Evolutionary conservation across 805 yeast species (phyloP).

Genomic region (Ogataea allantospora): DNA sequence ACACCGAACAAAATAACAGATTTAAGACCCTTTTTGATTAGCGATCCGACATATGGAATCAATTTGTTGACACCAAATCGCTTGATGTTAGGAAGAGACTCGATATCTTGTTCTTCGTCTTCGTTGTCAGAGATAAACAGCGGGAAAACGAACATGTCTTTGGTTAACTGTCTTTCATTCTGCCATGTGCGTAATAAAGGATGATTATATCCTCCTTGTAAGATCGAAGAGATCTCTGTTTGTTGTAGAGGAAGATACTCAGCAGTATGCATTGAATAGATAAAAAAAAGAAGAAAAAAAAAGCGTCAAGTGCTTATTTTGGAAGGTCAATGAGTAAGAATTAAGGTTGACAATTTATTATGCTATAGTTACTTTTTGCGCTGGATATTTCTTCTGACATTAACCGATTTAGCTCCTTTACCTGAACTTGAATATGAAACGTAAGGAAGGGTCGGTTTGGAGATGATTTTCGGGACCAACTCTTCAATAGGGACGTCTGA

Average conservation of each 20-base stretch:
- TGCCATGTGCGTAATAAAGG: slow-evolving; percentile 92
- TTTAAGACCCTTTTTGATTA: slow-evolving; percentile 77
- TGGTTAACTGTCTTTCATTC: slow-evolving; percentile 74
- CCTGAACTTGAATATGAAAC: slow-evolving; percentile 38
- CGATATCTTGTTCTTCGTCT: slow-evolving; percentile 74
- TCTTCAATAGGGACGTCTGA: slow-evolving; percentile 61
- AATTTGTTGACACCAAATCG: slow-evolving; percentile 82
- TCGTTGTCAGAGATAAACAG: slow-evolving; percentile 77
- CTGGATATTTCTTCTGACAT: slow-evolving; percentile 46
- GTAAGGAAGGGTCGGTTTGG: slow-evolving; percentile 34
- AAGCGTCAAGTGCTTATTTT: no score
- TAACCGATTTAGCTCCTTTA: slow-evolving; percentile 49
- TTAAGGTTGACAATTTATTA: no score
- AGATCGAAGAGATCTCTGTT: slow-evolving; percentile 67
- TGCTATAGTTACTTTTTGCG: slow-evolving; percentile 25
- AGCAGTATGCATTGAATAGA: slow-evolving; percentile 40
- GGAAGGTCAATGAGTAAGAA: background rate
- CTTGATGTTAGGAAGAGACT: slow-evolving; percentile 82
- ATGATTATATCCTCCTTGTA: slow-evolving; percentile 94
- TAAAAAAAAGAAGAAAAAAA: background rate
- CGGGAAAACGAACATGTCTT: slow-evolving; percentile 91
- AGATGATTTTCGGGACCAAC: slow-evolving; percentile 27
- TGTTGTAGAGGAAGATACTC: slow-evolving; percentile 59
- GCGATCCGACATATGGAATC: slow-evolving; percentile 62
- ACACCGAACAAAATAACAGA: slow-evolving; percentile 93